These are phyloP conservation scores for Glonium stellatum DNA, from an alignment of 495 filamentous ascomycete genomes.

Conservation along the genomic window DNA sequence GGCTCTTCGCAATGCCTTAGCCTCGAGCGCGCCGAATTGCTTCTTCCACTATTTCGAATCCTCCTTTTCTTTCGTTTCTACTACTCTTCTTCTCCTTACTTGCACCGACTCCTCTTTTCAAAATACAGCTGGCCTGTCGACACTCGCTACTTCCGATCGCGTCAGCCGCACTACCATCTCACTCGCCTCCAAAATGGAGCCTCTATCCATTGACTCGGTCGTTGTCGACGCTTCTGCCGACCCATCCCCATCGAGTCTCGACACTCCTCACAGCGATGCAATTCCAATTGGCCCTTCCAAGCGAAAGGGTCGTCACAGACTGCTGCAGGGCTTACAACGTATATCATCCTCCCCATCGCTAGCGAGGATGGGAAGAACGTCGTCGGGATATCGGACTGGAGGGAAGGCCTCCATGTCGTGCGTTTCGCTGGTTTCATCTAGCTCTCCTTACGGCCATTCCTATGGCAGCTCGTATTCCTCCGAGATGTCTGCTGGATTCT, in stretches of 20 bases:
- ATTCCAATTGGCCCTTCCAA: constrained; percentile 40
- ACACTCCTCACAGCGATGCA: constrained; percentile 14
- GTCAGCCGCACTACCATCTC: background rate
- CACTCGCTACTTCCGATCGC: background rate
- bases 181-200: constrained; percentile 15
- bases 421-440: constrained; percentile 63
- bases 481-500: constrained; percentile 54
- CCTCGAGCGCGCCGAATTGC: no score
- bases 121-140: background rate
- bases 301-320: constrained; percentile 63
- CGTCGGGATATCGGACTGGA: constrained; percentile 53
- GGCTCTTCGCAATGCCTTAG: no score
- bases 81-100: background rate
- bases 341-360: constrained; percentile 84
- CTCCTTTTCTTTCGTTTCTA: background rate
- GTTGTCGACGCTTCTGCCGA: constrained; percentile 19
- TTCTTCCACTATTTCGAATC: no score
- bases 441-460: constrained; percentile 46
- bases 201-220: constrained; percentile 29
- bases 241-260: constrained; percentile 2
- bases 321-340: constrained; percentile 74
- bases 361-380: constrained; percentile 52
- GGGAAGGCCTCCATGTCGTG: constrained; percentile 79
- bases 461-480: constrained; percentile 53
- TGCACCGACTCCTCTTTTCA: background rate